Base-by-base conservation (phyloP, 352 stramenopile genomes). In the Phytopythium montanum region DNA sequence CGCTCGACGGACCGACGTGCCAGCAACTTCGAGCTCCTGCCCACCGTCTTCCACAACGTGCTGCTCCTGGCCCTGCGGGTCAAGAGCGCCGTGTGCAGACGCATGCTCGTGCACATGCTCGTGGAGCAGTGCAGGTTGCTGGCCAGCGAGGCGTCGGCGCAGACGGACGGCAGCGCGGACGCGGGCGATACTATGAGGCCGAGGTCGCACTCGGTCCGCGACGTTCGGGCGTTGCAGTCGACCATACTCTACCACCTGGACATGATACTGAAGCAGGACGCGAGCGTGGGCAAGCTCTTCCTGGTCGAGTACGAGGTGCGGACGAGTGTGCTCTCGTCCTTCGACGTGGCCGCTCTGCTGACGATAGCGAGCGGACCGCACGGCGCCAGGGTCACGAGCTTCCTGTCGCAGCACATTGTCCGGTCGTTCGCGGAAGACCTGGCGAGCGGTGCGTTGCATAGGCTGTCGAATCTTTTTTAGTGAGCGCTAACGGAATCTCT, bases 181-280 rank as follows among this genome's bases (percentile, higher is more conserved):
- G 21, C 16, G 1, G 33, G 34, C 8, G 42, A 5, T 23, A 42
- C 52, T 13, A 1, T n/a, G 28, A 7, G 39, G 29, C 44, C 51
- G n/a, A 21, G 42, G n/a, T 25, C 39, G 6, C 19, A 36, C 8
- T 51, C 51, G 13, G 53, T 58, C 3, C 59, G 62, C 12, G 69
- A 81, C 33, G 49, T 81, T 12, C 64, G 65, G 23, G 60, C 58
- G 29, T 51, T 80, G 2, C 69, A 79, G 36, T 81, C 75, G 18
- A 88, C 74, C 7, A 75, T 88, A 41, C 53, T 88, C 16, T 85
- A 86, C 56, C 73, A 88, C 31, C 49, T 84, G 2, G 75, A 84
- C 29, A 70, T 81, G 48, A 66, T 76, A 14, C 54, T 86, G 50
- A 65, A 74, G 26, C 71, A 88, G 44, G 74, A 79, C 44, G 60